phyloP scores from a whole-genome alignment of 2,329 filamentous ascomycete species.

The Magnaporthiopsis poae region DNA sequence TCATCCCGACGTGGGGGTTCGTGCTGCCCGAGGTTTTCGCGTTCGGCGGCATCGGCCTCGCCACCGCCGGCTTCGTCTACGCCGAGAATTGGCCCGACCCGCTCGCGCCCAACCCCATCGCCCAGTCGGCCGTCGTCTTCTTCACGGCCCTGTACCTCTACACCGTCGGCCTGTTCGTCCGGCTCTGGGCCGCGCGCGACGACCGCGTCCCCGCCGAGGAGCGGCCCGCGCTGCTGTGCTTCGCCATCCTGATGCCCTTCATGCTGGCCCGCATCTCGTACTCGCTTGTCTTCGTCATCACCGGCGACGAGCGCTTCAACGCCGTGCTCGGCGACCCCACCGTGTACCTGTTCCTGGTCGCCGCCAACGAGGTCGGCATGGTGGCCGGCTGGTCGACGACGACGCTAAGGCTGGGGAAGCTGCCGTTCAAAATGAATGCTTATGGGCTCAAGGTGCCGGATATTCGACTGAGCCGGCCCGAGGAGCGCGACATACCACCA shows the following conservation, averaged over 20 bases:
- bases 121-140: constrained; percentile 10
- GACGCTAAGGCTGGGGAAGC: neutral
- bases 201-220: constrained; percentile 14
- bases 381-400: constrained; percentile 14
- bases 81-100: constrained; percentile 7
- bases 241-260: constrained; percentile 19
- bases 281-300: constrained; percentile 17
- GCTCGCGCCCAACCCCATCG: constrained; percentile 8
- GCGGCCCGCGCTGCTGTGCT: constrained; percentile 20
- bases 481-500: neutral
- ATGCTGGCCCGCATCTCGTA: constrained; percentile 20
- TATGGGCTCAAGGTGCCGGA: too few relatives aligned
- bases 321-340: constrained; percentile 17
- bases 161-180: constrained; percentile 12
- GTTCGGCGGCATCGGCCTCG: constrained; percentile 10
- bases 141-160: constrained; percentile 9
- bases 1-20: constrained; percentile 13
- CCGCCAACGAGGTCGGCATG: constrained; percentile 21
- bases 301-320: constrained; percentile 10
- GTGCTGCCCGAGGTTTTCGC: constrained; percentile 10
- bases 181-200: constrained; percentile 10
- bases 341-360: constrained; percentile 21
- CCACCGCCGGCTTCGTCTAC: constrained; percentile 12
- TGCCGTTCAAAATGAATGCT: neutral
- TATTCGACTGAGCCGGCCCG: too few relatives aligned